A percentile compares a stretch with the other conserved stretches of the same genome.
Conservation (phyloP, 495 filamentous ascomycete genomes). For the Xylaria curta region DNA sequence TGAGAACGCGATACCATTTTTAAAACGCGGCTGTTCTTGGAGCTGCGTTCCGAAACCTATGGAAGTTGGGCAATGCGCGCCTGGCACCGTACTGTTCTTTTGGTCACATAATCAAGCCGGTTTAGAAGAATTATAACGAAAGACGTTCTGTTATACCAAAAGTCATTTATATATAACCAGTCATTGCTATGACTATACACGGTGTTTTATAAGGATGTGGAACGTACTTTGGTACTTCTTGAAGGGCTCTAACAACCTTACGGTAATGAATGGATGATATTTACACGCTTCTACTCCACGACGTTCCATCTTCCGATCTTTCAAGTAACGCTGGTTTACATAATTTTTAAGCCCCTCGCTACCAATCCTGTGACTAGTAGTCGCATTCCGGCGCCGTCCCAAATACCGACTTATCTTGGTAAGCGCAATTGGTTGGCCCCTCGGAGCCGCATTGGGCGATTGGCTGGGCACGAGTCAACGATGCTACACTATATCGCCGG, state of each 20-base stretch:
- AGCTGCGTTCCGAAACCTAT: slow-evolving; percentile 56
- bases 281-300: neutral
- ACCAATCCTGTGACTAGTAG: neutral
- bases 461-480: neutral
- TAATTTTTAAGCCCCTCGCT: neutral
- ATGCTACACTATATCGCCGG: slow-evolving; percentile 3
- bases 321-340: neutral
- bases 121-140: neutral
- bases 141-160: neutral
- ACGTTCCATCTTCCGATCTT: neutral
- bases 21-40: slow-evolving; percentile 70
- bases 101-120: neutral
- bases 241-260: neutral
- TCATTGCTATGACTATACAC: neutral
- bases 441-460: neutral
- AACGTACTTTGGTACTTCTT: neutral
- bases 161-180: neutral
- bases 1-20: slow-evolving; percentile 62
- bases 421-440: neutral
- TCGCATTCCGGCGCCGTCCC: neutral
- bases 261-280: neutral
- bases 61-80: slow-evolving; percentile 26
- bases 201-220: neutral
- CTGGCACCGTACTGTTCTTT: slow-evolving; percentile 6
- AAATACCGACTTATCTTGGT: neutral